Percentiles rank a stretch among this genome's conserved stretches.
Conservation (phyloP, 164 flowering plant species). For the Cinnamomum micranthum region DNA sequence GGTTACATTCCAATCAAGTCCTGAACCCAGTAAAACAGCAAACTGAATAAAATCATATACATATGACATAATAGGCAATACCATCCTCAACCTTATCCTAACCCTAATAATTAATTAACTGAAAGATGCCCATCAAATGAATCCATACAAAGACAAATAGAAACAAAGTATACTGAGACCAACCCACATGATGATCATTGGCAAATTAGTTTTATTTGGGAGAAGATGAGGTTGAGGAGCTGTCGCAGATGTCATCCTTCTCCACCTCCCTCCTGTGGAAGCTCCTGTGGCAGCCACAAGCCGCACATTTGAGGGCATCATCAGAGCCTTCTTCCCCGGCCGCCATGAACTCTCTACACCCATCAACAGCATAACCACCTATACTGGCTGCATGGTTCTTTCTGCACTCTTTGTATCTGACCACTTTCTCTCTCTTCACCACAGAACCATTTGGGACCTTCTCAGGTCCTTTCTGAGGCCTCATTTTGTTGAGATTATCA, state of each 20-base stretch:
- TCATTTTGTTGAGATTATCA: conserved; percentile 11
- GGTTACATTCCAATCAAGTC: too few species aligned
- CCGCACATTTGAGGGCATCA: conserved; percentile 33
- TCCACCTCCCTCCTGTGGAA: conserved; percentile 31
- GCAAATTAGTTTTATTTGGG: conserved; percentile 5
- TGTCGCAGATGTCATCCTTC: conserved; percentile 16
- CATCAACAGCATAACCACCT: conserved; percentile 35
- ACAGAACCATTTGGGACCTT: conserved; percentile 16
- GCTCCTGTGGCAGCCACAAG: conserved; percentile 38
- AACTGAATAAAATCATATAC: too few species aligned
- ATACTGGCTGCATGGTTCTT: conserved; percentile 37
- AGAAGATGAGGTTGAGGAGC: conserved; percentile 21
- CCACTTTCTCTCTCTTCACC: conserved; percentile 15
- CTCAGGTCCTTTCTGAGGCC: conserved; percentile 19
- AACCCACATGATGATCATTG: not conserved
- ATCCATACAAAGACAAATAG: not conserved
- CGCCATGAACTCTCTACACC: conserved; percentile 38
- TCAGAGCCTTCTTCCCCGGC: conserved; percentile 35
- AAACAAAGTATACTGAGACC: not conserved
- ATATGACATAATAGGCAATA: too few species aligned
- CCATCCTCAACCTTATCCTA: too few species aligned
- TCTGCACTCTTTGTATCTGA: conserved; percentile 31
- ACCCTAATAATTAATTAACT: too few species aligned
- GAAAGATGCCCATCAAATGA: not conserved
- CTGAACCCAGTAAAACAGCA: too few species aligned